Conservation (phyloP, 257 asterid genomes). For the Gentiana macrophylla region DNA sequence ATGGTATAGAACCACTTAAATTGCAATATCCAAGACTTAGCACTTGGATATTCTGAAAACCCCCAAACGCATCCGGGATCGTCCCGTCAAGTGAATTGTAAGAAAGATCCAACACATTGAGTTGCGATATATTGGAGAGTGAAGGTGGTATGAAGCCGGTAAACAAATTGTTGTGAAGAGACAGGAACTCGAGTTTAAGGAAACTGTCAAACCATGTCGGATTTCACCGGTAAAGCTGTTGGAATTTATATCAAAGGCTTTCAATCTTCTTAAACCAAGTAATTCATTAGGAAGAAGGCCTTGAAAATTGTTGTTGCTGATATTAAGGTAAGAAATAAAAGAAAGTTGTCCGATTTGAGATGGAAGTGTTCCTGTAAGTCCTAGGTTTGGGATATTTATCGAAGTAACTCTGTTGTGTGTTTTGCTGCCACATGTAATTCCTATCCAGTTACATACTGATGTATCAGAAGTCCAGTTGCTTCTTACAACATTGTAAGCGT, state of each 20-base stretch:
- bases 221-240: conserved; percentile 12
- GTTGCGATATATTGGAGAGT: conserved; percentile 11
- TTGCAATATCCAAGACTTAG: not conserved
- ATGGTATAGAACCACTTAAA: conserved; percentile 14
- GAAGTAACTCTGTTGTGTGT: not conserved
- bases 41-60: not conserved
- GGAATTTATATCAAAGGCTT: not conserved
- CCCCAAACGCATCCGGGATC: conserved; percentile 5
- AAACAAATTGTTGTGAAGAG: conserved; percentile 7
- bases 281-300: conserved; percentile 11
- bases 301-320: conserved; percentile 8
- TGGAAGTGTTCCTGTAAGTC: conserved; percentile 3
- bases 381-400: not conserved
- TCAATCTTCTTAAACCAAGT: conserved; percentile 1
- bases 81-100: conserved; percentile 13
- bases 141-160: conserved; percentile 2
- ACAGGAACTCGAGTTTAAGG: not conserved
- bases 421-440: not conserved
- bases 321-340: conserved; percentile 6
- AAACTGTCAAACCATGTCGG: conserved; percentile 13
- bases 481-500: too few species aligned
- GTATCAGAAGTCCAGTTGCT: not conserved
- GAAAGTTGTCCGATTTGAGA: conserved; percentile 5
- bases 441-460: not conserved
- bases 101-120: conserved; percentile 4